phyloP scores from a whole-genome alignment of 371 early-diverging fungal genomes.

The Parasitella parasitica region DNA sequence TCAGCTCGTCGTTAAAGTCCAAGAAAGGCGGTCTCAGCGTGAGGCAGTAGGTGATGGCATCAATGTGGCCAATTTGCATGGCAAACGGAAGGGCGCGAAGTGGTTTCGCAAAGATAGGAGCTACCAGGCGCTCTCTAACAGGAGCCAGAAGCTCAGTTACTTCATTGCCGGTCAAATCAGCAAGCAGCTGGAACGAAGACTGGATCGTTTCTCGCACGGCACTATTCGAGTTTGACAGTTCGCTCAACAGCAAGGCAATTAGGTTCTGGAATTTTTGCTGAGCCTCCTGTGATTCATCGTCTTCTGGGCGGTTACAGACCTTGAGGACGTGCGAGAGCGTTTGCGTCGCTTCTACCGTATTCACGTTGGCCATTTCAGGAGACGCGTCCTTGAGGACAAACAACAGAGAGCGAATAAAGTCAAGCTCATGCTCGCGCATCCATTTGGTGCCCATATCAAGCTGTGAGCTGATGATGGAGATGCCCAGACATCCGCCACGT shows the following conservation, averaged over 20 bases:
- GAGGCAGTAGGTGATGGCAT: conserved; percentile 96
- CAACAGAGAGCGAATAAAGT: conserved; percentile 89
- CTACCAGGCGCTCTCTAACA: conserved; percentile 81
- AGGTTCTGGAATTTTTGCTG: conserved; percentile 66
- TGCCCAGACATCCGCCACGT: conserved; percentile 91
- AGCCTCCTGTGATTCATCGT: conserved; percentile 54
- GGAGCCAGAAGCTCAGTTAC: conserved; percentile 87
- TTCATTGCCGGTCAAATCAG: conserved; percentile 72
- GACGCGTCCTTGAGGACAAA: conserved; percentile 93
- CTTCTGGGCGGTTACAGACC: conserved; percentile 78
- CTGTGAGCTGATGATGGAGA: conserved; percentile 77
- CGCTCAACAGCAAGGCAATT: conserved; percentile 82
- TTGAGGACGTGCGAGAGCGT: conserved; percentile 78
- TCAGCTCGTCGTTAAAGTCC: conserved; percentile 89
- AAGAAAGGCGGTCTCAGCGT: conserved; percentile 87
- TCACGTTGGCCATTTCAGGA: conserved; percentile 75
- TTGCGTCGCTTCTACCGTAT: conserved; percentile 75
- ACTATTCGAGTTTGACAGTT: conserved; percentile 91
- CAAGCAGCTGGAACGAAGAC: conserved; percentile 77
- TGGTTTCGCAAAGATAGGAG: conserved; percentile 96
- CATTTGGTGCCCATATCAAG: conserved; percentile 84
- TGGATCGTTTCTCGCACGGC: conserved; percentile 90
- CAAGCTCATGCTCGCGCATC: conserved; percentile 91
- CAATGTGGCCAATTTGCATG: conserved; percentile 97
- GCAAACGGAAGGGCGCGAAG: conserved; percentile 93